These are phyloP conservation scores for Purpureocillium lavendulum DNA, from an alignment of 2,329 filamentous ascomycete genomes.

Conservation along the genomic window DNA sequence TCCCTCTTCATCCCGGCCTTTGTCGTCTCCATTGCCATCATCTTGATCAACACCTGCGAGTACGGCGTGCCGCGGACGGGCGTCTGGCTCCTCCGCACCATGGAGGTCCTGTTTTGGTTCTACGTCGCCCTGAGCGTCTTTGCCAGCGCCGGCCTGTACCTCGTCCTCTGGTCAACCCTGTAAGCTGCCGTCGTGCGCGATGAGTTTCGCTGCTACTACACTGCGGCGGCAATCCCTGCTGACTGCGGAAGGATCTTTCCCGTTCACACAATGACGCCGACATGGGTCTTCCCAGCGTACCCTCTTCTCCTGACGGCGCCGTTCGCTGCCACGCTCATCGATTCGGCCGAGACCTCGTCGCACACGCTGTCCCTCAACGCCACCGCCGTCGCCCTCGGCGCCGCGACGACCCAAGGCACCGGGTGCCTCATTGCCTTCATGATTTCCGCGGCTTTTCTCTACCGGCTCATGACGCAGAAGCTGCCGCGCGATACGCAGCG, in stretches of 20 bases:
- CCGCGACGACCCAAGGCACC: constrained; percentile 43
- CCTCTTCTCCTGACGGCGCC: constrained; percentile 70
- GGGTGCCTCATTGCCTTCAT: constrained; percentile 57
- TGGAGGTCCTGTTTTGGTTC: constrained; percentile 67
- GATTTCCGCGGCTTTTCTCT: constrained; percentile 78
- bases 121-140: constrained; percentile 61
- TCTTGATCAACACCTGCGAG: constrained; percentile 70
- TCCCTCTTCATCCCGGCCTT: constrained; percentile 67
- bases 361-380: constrained; percentile 21
- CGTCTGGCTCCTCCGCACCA: constrained; percentile 49
- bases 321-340: constrained; percentile 53
- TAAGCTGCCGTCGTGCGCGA: constrained; percentile 26
- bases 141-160: constrained; percentile 63
- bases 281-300: constrained; percentile 84
- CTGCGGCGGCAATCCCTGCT: too few species aligned
- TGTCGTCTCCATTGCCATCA: constrained; percentile 52
- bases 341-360: constrained; percentile 20
- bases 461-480: constrained; percentile 83
- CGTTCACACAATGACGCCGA: constrained; percentile 77
- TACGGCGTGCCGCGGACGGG: constrained; percentile 60
- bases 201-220: too few species aligned
- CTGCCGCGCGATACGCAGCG: constrained; percentile 66
- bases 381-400: constrained; percentile 38
- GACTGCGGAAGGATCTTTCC: constrained; percentile 37
- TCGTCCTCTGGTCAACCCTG: constrained; percentile 60